Base-by-base conservation (phyloP, 2,329 filamentous ascomycete species). In the Biscogniauxia mediterranea region DNA sequence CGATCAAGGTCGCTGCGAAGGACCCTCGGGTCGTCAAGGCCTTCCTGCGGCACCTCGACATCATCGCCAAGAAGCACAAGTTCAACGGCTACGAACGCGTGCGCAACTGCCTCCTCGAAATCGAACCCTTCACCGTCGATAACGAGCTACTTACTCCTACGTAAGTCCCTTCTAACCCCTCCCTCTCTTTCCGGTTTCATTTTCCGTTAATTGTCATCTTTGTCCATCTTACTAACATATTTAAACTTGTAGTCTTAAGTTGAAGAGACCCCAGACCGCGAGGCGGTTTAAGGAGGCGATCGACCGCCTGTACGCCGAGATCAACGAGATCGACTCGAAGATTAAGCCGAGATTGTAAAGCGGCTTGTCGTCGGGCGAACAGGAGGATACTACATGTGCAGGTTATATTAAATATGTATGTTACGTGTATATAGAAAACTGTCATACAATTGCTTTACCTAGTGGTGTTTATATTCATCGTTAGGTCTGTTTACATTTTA, bases 1-100 rank as follows among this genome's bases (percentile, higher is more conserved):
- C 85, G 9, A 76, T 98, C 62, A 85, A 85, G 74, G 82, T 83
- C 2, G 91, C 89, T 0, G 84, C 87, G 46, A 80, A 81, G 61
- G 87, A 96, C 68, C 82, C 86, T 56, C 88, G 87, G 71, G 86
- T 99, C 21, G 83, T 86, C 67, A 85, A 85, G 71, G 90, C 91
- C 1, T 88, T 96, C 59, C 74, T 96, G 66, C 89, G 89, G 75
- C 86, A 95, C 66, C 80, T 99, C 38, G 90, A 95, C 62, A 84
- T 82, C 58, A 89, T 96, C 61, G 92, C 86, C 52, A 90, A 85
- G 79, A 89, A 88, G 78, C 87, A 91, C 76, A 96, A 95, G 79
- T 93, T 99, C 76, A 95, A 96, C 74, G 91, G 88, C 68, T 98
- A 91, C 70, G 95, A 99, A 82, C 86, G 87, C 66, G 89, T 98